Evolutionary conservation across 306 rosid species (phyloP), one percentile per base, ranked within the genome.

Genomic region (Morella rubra): DNA sequence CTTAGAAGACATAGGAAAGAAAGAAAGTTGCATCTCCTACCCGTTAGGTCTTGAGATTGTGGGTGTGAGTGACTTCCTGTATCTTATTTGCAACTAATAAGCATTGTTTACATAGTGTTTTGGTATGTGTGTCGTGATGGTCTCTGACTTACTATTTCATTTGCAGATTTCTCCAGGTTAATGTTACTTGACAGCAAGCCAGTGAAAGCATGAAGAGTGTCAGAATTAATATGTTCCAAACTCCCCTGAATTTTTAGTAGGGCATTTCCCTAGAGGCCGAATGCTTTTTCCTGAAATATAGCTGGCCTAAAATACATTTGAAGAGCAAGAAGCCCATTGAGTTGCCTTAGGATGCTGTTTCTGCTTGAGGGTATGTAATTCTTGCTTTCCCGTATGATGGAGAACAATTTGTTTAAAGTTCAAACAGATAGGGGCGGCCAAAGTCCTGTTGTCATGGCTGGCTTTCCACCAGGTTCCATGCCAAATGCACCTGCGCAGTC

Each of bases 401-500:
- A 85, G 76, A 72, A 87, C 71, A 85, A 80, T 65, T 71, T 76
- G 56, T 82, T 76, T 79, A 74, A 20, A 80, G 79, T 71, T 60
- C 74, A 85, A 32, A 20, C 69, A 58, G 81, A 82, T 74, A 79
- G 83, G 84, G 61, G 73, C 37, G 66, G 51, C 53, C 82, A 70
- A 77, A 82, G 47, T 80, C 79, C 87, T 56, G 44, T 69, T 58
- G 67, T 42, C 80, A 59, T 79, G 0, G 84, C 82, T 67, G 93
- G 82, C 69, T 55, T 80, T 72, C 79, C 85, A 32, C 91, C 76
- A 6, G 77, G 82, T 73, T 8, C 79, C n/a, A 70, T 82, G 2
- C 81, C 80, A 56, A 84, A 87, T 86, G 76, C 93, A 14, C 76
- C 87, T 54, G 73, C 77, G 24, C 86, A 83, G 60, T 78, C 88